Base-by-base conservation (phyloP, 1,139 yeast genomes). In the Suhomyces bribrorum region DNA sequence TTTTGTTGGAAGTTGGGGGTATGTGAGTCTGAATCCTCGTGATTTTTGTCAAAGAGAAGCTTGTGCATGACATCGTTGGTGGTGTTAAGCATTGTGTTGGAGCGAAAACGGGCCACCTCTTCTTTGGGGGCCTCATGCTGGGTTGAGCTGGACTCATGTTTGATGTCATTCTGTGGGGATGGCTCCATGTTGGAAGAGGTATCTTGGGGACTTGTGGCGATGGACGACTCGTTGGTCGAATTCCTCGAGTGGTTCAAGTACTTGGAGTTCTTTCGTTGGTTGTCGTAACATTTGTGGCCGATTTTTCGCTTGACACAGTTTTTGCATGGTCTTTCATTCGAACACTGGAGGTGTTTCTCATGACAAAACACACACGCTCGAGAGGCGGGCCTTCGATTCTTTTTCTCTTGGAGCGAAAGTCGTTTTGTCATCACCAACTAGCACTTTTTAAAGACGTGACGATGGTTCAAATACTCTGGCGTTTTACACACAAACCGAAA, bases 321-420 rank as follows among this genome's bases (percentile, higher is more conserved):
- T 47, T 71, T 73, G 53, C 90, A 84, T 0, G 92, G 90, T 40
- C 92, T 49, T 42, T 69, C 70, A 46, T 70, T 62, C 17, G 69
- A 62, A 55, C 90, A 84, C 49, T 83, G 90, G 16, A 84, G 65
- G 51, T 83, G 92, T 47, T 84, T 84, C 25, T 70, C 63, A 54
- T 83, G 88, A 55, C 90, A 84, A 53, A 83, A 81, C 13, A 70
- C 69, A 54, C 92, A 84, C 0, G 90, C 92, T 32, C 83, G 69
- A 14, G 77, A 64, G 2, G 84, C 80, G 2, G 89, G 87, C 47
- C 69, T 77, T 34, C 90, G 62, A 26, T 59, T 64, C 30, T 63
- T 64, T 53, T 78, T 81, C 49, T 81, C 77, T 36, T 70, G 75
- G 11, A 62, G 60, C 2, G 82, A 69, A 17, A 83, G 72, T 45